phyloP scores from a whole-genome alignment of 768 basidiomycete species.

The Pisolithus orientalis region DNA sequence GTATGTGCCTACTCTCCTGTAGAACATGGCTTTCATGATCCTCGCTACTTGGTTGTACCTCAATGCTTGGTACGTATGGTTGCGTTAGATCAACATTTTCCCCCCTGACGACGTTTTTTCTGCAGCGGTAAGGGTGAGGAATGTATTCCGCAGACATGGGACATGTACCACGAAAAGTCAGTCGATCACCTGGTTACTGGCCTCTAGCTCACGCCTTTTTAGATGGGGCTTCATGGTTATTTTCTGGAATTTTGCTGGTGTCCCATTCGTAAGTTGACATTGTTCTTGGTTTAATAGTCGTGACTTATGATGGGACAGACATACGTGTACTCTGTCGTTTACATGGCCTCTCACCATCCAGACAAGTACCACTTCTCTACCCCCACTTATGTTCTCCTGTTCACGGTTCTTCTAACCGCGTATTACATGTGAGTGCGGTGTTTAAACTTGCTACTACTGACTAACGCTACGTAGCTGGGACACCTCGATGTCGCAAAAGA shows the following conservation, averaged over 20 bases:
- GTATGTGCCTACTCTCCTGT: not conserved
- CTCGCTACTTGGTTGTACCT: slow-evolving; percentile 94
- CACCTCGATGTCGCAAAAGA: slow-evolving; percentile 93
- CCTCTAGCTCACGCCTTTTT: slow-evolving; percentile 1
- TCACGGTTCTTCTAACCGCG: slow-evolving; percentile 68
- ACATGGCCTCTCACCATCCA: slow-evolving; percentile 94
- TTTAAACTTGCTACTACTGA: slow-evolving; percentile 3
- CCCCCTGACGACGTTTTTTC: slow-evolving; percentile 2
- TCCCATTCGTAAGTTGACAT: slow-evolving; percentile 68
- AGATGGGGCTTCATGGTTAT: slow-evolving; percentile 96
- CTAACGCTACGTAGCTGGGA: slow-evolving; percentile 64
- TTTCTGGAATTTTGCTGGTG: slow-evolving; percentile 95
- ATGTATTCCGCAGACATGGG: slow-evolving; percentile 96
- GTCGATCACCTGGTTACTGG: slow-evolving; percentile 8
- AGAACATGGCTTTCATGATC: slow-evolving; percentile 98
- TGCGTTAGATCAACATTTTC: not conserved
- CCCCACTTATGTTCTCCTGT: slow-evolving; percentile 64
- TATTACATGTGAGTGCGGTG: slow-evolving; percentile 71
- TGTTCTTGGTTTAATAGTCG: not conserved
- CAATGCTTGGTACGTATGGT: slow-evolving; percentile 71
- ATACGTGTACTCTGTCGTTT: slow-evolving; percentile 95
- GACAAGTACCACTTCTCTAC: slow-evolving; percentile 83
- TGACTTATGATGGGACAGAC: slow-evolving; percentile 41
- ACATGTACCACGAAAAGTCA: slow-evolving; percentile 97
- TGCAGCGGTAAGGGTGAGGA: slow-evolving; percentile 85